A percentile compares a stretch with the other conserved stretches of the same genome.
phyloP scores from a whole-genome alignment of 768 basidiomycete species.

The Tylopilus intermedius region DNA sequence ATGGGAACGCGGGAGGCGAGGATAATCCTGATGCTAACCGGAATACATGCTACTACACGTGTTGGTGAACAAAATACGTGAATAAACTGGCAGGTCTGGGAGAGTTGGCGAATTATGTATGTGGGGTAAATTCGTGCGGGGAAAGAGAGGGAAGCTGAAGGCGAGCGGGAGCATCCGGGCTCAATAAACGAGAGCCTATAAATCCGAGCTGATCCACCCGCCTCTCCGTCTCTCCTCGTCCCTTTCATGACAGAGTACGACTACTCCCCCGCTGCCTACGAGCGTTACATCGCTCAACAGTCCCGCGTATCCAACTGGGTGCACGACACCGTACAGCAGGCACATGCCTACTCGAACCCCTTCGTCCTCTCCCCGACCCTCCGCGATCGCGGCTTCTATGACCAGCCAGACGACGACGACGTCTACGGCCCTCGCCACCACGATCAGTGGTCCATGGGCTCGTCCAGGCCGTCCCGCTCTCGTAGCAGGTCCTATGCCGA shows the following conservation, averaged over 20 bases:
- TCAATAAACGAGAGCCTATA: not conserved
- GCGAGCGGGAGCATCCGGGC: not conserved
- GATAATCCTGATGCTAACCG: not conserved
- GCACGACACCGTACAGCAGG: constrained; percentile 33
- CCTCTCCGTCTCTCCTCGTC: not conserved
- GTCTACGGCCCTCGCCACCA: not conserved
- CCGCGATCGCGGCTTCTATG: constrained; percentile 30
- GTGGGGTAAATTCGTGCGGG: constrained; percentile 26
- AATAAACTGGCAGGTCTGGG: not conserved
- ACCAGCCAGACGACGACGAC: constrained; percentile 6
- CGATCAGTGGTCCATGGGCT: constrained; percentile 19
- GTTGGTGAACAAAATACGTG: no score
- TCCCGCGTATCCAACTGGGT: constrained; percentile 49
- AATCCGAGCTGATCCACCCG: not conserved
- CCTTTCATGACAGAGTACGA: constrained; percentile 57
- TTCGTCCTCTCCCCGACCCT: constrained; percentile 27
- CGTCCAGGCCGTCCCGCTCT: constrained; percentile 21
- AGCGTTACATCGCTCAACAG: constrained; percentile 44
- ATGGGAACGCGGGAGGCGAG: not conserved
- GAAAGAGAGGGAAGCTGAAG: constrained; percentile 10
- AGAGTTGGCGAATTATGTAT: not conserved
- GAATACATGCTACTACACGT: no score
- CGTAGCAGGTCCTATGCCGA: constrained; percentile 25
- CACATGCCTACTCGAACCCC: constrained; percentile 26
- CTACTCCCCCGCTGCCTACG: constrained; percentile 51